These are phyloP conservation scores for Cladosporium velox DNA, from an alignment of 2,329 filamentous ascomycete genomes.

Conservation along the genomic window DNA sequence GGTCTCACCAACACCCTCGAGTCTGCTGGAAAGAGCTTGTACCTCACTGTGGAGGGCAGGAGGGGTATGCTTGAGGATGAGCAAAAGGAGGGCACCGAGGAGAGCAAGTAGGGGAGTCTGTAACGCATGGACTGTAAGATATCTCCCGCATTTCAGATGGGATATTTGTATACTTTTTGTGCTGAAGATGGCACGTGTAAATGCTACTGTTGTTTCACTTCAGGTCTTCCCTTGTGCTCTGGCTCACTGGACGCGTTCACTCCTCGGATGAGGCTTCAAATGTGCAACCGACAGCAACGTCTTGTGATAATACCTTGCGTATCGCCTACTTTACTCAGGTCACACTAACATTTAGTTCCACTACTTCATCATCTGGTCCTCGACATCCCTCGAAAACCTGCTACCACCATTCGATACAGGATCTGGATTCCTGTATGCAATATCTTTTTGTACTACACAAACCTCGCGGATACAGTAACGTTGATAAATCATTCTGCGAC, in stretches of 20 bases:
- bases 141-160: constrained; percentile 9
- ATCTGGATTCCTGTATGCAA: too few relatives aligned
- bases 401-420: too few relatives aligned
- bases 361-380: too few relatives aligned
- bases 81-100: constrained; percentile 33
- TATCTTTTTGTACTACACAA: too few relatives aligned
- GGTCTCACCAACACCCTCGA: constrained; percentile 78
- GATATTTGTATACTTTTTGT: constrained; percentile 1
- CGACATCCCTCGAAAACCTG: too few relatives aligned
- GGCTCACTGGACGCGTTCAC: background rate
- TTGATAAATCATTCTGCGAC: too few relatives aligned
- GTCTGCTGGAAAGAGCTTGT: constrained; percentile 76
- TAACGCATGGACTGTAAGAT: constrained; percentile 16
- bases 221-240: background rate
- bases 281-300: background rate
- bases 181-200: background rate
- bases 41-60: constrained; percentile 83
- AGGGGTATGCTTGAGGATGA: constrained; percentile 80
- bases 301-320: background rate
- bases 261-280: too few relatives aligned
- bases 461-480: too few relatives aligned
- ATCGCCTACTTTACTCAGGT: too few relatives aligned
- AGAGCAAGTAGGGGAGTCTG: constrained; percentile 11
- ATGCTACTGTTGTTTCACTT: background rate
- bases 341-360: too few relatives aligned